Percentiles rank a stretch among this genome's conserved stretches.
Conservation (phyloP, 768 basidiomycete genomes). For the Tulasnella sp. region DNA sequence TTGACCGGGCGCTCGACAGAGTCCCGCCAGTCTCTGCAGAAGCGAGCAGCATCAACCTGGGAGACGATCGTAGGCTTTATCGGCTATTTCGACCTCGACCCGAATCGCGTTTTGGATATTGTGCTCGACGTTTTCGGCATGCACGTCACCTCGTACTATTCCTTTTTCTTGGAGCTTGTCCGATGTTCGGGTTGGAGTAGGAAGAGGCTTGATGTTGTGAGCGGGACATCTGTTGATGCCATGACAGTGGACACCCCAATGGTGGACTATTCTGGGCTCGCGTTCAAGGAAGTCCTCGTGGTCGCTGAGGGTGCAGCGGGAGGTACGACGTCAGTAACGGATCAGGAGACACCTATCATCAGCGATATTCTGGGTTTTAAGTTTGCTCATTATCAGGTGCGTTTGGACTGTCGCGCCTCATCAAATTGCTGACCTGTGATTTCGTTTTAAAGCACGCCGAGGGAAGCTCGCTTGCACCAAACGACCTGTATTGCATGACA, state of each 20-base stretch:
- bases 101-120: conserved; percentile 85
- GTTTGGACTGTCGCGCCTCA: conserved; percentile 18
- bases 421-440: conserved; percentile 19
- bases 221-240: not conserved
- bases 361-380: conserved; percentile 98
- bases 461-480: conserved; percentile 50
- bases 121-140: conserved; percentile 84
- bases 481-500: conserved; percentile 66
- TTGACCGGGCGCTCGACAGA: conserved; percentile 58
- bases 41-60: conserved; percentile 62
- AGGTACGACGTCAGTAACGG: not conserved
- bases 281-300: conserved; percentile 53
- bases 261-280: conserved; percentile 44
- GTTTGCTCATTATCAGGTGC: conserved; percentile 80
- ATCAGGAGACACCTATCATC: conserved; percentile 43
- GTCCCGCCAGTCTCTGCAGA: conserved; percentile 43
- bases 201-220: not conserved
- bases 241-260: conserved; percentile 25
- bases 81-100: conserved; percentile 94
- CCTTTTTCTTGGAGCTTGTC: conserved; percentile 80
- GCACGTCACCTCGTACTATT: conserved; percentile 71
- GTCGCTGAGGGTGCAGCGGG: conserved; percentile 35
- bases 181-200: conserved; percentile 75
- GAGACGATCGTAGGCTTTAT: conserved; percentile 80
- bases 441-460: conserved; percentile 33